Evolutionary conservation across 2,329 filamentous ascomycete genomes (phyloP).

Genomic region (Kalaharituber pfeilii): DNA sequence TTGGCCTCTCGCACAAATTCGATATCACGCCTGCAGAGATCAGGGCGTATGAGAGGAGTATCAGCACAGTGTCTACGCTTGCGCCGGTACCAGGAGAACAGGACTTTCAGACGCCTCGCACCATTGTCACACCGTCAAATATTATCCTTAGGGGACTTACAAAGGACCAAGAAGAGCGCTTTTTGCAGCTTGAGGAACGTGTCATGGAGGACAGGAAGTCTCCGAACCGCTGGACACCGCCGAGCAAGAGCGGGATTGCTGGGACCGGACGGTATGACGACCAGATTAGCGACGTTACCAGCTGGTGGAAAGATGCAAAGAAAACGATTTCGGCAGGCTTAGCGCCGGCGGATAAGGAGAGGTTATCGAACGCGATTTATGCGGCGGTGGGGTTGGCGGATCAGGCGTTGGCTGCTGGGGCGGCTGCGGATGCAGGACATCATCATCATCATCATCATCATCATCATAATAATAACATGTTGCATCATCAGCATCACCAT

Average conservation of each 20-base stretch:
- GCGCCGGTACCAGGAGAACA: slow-evolving; percentile 1
- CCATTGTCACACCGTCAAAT: slow-evolving; percentile 58
- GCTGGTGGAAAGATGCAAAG: slow-evolving; percentile 3
- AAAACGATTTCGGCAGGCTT: not conserved
- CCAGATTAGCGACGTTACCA: not conserved
- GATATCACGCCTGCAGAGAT: slow-evolving; percentile 24
- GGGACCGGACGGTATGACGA: not conserved
- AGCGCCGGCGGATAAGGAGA: not conserved
- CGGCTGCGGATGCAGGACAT: not conserved
- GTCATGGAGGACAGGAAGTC: slow-evolving; percentile 28
- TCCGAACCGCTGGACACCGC: slow-evolving; percentile 10
- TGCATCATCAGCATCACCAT: not conserved
- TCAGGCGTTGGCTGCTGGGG: not conserved
- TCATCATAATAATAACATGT: not conserved
- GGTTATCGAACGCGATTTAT: not conserved
- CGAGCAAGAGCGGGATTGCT: not conserved
- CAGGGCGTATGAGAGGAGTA: slow-evolving; percentile 17
- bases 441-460: not conserved
- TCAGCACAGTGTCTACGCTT: slow-evolving; percentile 7
- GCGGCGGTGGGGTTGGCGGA: not conserved
- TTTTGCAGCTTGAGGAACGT: slow-evolving; percentile 47
- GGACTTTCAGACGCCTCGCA: slow-evolving; percentile 30
- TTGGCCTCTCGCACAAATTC: slow-evolving; percentile 22
- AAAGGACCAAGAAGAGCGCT: slow-evolving; percentile 50
- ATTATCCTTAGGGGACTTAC: slow-evolving; percentile 58